Percentiles rank a stretch among this genome's conserved stretches.
These are phyloP conservation scores for Euphorbia tirucalli DNA, from an alignment of 345 rosid genomes.

Conservation along the genomic window DNA sequence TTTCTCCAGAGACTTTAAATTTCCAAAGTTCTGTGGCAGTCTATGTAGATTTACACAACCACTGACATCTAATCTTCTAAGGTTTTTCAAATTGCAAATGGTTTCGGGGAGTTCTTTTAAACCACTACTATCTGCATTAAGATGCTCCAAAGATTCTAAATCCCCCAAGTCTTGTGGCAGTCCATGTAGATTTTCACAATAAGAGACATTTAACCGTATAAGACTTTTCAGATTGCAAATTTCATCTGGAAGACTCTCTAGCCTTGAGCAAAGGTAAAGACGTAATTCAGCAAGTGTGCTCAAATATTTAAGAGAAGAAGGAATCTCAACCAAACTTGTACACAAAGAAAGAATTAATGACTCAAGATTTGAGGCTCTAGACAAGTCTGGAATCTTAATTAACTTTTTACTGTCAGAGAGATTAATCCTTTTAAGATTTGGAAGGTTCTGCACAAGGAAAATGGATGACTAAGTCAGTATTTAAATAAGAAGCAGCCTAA, in stretches of 20 bases:
- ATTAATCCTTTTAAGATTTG: not conserved
- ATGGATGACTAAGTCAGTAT: not conserved
- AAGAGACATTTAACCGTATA: not conserved
- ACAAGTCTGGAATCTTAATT: not conserved
- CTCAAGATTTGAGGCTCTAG: not conserved
- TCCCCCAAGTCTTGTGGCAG: not conserved
- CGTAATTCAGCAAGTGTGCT: not conserved
- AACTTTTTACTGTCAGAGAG: not conserved
- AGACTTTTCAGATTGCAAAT: slow-evolving; percentile 1
- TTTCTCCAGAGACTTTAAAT: not conserved
- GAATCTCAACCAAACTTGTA: slow-evolving; percentile 5
- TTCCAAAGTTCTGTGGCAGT: not conserved
- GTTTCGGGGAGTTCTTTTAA: not conserved
- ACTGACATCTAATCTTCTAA: not conserved
- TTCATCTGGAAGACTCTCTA: not conserved
- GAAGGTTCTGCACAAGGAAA: not conserved
- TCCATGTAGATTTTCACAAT: not conserved
- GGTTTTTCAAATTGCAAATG: not conserved
- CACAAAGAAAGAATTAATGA: not conserved
- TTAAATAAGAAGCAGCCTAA: no score
- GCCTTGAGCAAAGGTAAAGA: not conserved
- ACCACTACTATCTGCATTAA: not conserved
- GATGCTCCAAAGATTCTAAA: not conserved
- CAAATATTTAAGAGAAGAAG: not conserved
- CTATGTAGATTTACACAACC: not conserved